Base-by-base conservation (phyloP, 2,329 filamentous ascomycete species). In the Fusarium compactum region DNA sequence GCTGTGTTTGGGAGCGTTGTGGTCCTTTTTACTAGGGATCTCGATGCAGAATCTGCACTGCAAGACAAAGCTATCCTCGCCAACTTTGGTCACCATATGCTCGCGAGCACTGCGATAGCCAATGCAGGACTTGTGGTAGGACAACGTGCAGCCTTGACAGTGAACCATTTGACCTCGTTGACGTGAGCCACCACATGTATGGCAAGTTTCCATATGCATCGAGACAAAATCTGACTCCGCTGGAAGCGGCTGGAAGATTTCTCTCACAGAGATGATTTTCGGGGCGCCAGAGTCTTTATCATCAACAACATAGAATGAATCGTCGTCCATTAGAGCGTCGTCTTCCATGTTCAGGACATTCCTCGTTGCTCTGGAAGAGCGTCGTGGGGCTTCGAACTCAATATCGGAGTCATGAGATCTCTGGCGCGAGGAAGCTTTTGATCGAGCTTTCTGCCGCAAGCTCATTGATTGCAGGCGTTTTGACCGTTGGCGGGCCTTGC, bases 11-110 rank as follows among this genome's bases (percentile, higher is more conserved):
- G 96, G 95, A 2, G 91, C 90, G 20, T 83, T 85, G 0, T 75
- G 68, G 69, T 98, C 93, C 74, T 92, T 95, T 76, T 89, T 90
- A 65, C 84, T 83, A 47, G 90, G 86, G 22, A 86, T 77, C 6
- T 91, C 91, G 67, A 98, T 86, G 78, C 96, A 99, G 60, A 90
- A 92, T 70, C 90, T 91, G 81, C 96, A 99, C 78, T 99, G 96
- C 41, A 99, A 82, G 18, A 99, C 90, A 73, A 97, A 98, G 40
- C 91, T 81, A 4, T 91, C 89, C 2, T 91, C 84, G 4, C 85
- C 90, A 55, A 98, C 81, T 78, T 98, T 99, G 25, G 94, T 98
- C 12, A 93, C 93, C 38, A 96, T 82, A 78, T 98, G 96, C n/a
- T 97, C 94, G 65, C 96, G 87, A 15, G 79, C 83, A 54, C 86